phyloP scores from a whole-genome alignment of 495 filamentous ascomycete species.

The Aspergillus biplanus region DNA sequence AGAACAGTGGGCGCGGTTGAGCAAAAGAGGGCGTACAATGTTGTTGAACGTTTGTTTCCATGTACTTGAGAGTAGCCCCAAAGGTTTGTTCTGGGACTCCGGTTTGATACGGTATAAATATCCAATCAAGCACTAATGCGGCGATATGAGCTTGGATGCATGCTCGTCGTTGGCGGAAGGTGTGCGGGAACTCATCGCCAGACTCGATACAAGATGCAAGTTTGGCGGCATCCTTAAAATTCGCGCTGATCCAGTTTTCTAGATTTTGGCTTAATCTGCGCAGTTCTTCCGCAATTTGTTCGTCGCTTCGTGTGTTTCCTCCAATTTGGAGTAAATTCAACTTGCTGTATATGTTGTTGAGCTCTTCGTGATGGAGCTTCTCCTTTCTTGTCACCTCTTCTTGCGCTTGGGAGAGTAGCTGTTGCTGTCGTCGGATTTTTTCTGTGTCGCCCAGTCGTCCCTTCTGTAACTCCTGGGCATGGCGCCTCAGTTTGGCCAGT shows the following conservation, averaged over 20 bases:
- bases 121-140: not conserved
- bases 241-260: constrained; percentile 9
- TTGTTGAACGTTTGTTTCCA: not conserved
- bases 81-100: not conserved
- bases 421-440: constrained; percentile 3
- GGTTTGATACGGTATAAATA: constrained; percentile 1
- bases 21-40: constrained; percentile 2
- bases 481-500: not conserved
- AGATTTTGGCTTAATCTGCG: constrained; percentile 11
- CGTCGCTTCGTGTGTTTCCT: constrained; percentile 1
- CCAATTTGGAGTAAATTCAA: not conserved
- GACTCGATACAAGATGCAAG: not conserved
- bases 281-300: constrained; percentile 2
- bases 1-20: not conserved
- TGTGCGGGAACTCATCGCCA: not conserved
- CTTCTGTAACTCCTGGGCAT: not conserved
- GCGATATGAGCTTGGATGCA: constrained; percentile 1
- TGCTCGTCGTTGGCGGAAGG: constrained; percentile 7
- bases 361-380: constrained; percentile 2
- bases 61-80: not conserved
- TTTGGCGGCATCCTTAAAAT: constrained; percentile 9
- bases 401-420: not conserved
- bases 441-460: not conserved
- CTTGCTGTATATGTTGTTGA: constrained; percentile 3
- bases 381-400: not conserved